Conservation (phyloP, 495 filamentous ascomycete genomes). For the Chaetomium tenue region DNA sequence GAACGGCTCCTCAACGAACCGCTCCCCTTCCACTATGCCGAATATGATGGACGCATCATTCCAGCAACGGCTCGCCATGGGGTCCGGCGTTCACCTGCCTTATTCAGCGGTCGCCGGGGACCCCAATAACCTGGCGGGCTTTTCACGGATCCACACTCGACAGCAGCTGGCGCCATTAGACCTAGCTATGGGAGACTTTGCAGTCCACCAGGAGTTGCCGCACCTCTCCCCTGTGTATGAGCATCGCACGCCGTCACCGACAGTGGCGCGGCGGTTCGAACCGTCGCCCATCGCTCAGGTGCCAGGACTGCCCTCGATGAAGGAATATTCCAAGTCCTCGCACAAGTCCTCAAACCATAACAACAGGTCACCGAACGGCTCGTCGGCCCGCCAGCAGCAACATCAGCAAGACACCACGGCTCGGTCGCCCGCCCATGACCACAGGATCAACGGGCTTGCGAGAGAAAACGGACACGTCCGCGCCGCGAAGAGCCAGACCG, state of each 20-base stretch:
- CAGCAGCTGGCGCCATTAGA: constrained; percentile 48
- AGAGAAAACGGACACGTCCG: constrained; percentile 50
- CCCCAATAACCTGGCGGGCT: constrained; percentile 24
- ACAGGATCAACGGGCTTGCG: constrained; percentile 38
- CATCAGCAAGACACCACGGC: not conserved
- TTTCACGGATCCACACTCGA: constrained; percentile 36
- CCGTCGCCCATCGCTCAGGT: constrained; percentile 21
- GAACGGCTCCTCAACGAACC: constrained; percentile 45
- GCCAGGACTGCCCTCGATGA: constrained; percentile 6
- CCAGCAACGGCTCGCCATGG: constrained; percentile 34
- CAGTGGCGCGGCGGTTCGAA: constrained; percentile 41
- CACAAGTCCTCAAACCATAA: constrained; percentile 26
- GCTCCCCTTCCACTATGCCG: constrained; percentile 26
- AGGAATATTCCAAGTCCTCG: constrained; percentile 19
- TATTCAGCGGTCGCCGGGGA: constrained; percentile 26
- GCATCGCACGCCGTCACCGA: constrained; percentile 52
- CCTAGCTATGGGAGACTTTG: constrained; percentile 41
- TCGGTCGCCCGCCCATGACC: constrained; percentile 32
- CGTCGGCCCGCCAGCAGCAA: constrained; percentile 28
- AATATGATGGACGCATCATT: constrained; percentile 31
- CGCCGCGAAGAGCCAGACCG: constrained; percentile 51
- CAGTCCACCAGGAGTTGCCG: constrained; percentile 38
- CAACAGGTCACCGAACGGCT: constrained; percentile 24
- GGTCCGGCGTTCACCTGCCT: constrained; percentile 24
- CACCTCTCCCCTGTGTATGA: constrained; percentile 59